Evolutionary conservation across 2,329 filamentous ascomycete genomes (phyloP), one percentile per base, ranked within the genome.

Genomic region (Ceratocystis ficicola): DNA sequence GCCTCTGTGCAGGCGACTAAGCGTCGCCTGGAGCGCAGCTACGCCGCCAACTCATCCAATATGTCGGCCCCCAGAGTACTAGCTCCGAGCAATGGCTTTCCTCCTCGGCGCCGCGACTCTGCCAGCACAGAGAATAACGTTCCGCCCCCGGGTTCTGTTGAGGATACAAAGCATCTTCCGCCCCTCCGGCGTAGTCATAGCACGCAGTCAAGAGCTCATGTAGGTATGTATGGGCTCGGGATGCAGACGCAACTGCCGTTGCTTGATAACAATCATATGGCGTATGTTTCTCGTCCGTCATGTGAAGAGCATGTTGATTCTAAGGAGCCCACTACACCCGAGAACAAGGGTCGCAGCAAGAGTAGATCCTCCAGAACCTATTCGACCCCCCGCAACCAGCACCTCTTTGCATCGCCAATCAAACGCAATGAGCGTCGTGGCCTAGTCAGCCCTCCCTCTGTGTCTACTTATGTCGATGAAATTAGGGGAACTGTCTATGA

Each of bases 401-500:
- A 28, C 22, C 48, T 65, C 3, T 59, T 65, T 30, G 66, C 66
- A 5, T 57, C 63, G 6, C 48, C 66, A 15, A 67, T 57, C n/a
- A 65, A 65, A 44, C 63, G 44, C 30, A 30, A 6, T 32, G 36
- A 59, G 17, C 63, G 46, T 32, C 28, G 50, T 28, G 63, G 25
- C 3, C 50, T 65, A 12, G n/a, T 61, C 8, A 60, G 52, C 6
- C 64, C 66, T 1, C 63, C 62, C 2, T 55, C 67, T 8, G 65
- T 67, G 30, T 64, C 75, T 4, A 76, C 74, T 8, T 74, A 77
- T 10, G 76, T 73, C n/a, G 75, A 78, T 8, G 76, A 75, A 7
- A 78, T 73, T 2, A 73, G 76, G 62, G 78, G 77, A 25, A 78
- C 75, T 6, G 79, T 80, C 30, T 76, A 78, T 32, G 77, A 79